phyloP scores from a whole-genome alignment of 2,329 filamentous ascomycete genomes.

The Fusarium sp. region DNA sequence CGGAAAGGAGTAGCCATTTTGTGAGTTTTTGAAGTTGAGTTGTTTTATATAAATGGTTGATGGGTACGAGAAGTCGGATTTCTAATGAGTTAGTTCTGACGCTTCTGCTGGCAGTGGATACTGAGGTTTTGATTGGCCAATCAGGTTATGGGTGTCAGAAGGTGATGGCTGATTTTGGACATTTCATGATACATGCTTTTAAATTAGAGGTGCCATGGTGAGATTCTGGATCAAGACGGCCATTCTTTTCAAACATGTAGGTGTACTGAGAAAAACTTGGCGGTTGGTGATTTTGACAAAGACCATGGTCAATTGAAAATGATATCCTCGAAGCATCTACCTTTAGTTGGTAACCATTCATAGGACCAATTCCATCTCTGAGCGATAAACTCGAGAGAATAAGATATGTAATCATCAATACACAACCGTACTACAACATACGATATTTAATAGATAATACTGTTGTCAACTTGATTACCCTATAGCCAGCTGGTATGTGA shows the following conservation, averaged over 20 bases:
- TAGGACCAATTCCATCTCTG: neutral
- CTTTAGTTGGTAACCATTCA: too few species aligned
- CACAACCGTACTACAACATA: neutral
- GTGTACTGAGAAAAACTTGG: neutral
- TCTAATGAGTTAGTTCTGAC: conserved; percentile 34
- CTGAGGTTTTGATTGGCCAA: conserved; percentile 19
- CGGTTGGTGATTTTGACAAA: too few species aligned
- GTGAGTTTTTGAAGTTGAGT: neutral
- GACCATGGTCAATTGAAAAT: too few species aligned
- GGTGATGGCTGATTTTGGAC: conserved; percentile 1
- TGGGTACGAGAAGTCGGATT: conserved; percentile 24
- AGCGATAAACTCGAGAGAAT: neutral
- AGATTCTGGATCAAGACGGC: neutral
- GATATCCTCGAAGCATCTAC: too few species aligned
- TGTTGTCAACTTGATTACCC: neutral
- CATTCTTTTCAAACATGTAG: neutral
- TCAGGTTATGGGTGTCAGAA: conserved; percentile 1
- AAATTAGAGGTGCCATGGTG: neutral
- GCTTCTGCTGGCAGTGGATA: conserved; percentile 23
- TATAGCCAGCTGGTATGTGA: neutral
- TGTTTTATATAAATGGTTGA: neutral
- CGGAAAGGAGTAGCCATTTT: conserved; percentile 38
- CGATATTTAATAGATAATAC: too few species aligned
- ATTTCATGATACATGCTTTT: conserved; percentile 8
- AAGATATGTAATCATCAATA: neutral